These are phyloP conservation scores for Lippia alba DNA, from an alignment of 305 asterid genomes.

Conservation along the genomic window DNA sequence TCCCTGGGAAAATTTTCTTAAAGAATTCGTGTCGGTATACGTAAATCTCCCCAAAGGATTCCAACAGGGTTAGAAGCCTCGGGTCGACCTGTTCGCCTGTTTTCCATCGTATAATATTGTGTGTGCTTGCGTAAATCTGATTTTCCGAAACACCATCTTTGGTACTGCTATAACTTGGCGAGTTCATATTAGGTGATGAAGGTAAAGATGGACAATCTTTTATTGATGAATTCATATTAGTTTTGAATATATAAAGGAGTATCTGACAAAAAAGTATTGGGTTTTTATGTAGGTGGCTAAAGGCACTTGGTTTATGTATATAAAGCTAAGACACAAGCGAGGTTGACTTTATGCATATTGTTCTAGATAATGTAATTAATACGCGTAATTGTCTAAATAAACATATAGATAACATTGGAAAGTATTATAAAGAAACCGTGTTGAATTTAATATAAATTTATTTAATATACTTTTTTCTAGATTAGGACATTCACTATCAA, in stretches of 20 bases:
- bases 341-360: too few relatives aligned
- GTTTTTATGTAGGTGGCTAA: not conserved
- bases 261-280: not conserved
- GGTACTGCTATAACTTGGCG: too few relatives aligned
- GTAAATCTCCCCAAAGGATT: constrained; percentile 51
- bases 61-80: constrained; percentile 46
- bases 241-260: not conserved
- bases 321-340: too few relatives aligned
- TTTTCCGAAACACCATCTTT: not conserved
- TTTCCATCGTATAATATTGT: constrained; percentile 57
- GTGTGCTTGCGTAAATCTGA: constrained; percentile 21
- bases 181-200: not conserved
- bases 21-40: constrained; percentile 41
- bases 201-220: not conserved
- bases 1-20: constrained; percentile 45
- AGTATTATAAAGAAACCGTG: too few relatives aligned
- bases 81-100: constrained; percentile 65
- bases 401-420: too few relatives aligned
- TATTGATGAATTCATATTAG: not conserved
- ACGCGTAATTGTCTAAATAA: too few relatives aligned
- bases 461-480: too few relatives aligned
- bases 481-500: too few relatives aligned
- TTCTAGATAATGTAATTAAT: too few relatives aligned
- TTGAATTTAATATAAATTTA: too few relatives aligned
- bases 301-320: too few relatives aligned